Evolutionary conservation across 306 rosid species (phyloP), one percentile per base, ranked within the genome.

Genomic region (Gynostemma pentaphyllum): DNA sequence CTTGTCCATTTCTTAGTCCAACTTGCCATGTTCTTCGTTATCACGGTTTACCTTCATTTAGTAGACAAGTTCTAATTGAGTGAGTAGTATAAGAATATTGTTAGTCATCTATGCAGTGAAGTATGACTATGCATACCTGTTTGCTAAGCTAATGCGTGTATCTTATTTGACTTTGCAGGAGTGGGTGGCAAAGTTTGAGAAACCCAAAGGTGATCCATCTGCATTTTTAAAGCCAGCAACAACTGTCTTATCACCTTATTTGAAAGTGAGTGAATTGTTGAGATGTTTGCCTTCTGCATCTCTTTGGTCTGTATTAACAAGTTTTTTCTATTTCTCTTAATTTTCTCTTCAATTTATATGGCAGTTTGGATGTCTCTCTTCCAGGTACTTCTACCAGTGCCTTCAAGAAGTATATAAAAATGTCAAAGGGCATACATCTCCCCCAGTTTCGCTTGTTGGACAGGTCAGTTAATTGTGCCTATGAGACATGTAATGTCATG

Each of bases 341-440:
- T 27, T 75, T 76, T 34, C 59, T 69, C 30, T 55, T 50, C 56
- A 48, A 64, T 42, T 70, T 30, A 54, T 72, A 69, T 69, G 75
- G 83, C 84, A 91, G 96, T 91, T 91, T 72, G 98, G 98, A 63
- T 91, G 94, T 76, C 87, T 91, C 42, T 91, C 98, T 70, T 83
- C 95, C 47, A 82, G 95, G 74, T 85, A 88, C 82, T 91, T 91
- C 76, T 91, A 91, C 77, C 81, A 68, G 68, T 66, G 86, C 59
- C 75, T 91, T 75, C 89, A 83, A 69, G 88, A 83, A 62, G 67
- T 80, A 19, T 86, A 82, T 69, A 82, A 69, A 72, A 82, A 66
- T 57, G 79, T 70, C 73, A 78, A 82, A 52, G 82, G 70, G 42
- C 92, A 91, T 72, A 80, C 96, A 40, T 75, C 80, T 51, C 95